Conservation (phyloP, 192 early-diverging fungal species). For the Gigaspora rosea region DNA sequence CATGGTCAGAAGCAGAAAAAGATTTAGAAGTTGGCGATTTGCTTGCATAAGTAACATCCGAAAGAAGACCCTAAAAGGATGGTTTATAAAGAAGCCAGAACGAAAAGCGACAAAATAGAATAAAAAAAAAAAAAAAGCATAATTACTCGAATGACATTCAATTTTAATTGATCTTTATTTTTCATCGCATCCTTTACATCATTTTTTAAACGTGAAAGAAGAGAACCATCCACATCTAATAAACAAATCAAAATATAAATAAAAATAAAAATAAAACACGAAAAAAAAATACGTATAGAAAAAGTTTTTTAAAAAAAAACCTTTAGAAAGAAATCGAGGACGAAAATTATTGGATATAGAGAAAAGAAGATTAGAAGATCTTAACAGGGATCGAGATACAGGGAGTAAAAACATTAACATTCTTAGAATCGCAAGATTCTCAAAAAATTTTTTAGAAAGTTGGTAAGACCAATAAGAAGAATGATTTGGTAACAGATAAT, state of each 20-base stretch:
- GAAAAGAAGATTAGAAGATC: too few relatives aligned
- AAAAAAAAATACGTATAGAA: too few relatives aligned
- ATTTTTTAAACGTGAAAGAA: conserved; percentile 56
- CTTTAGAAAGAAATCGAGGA: too few relatives aligned
- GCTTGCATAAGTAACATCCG: conserved; percentile 25
- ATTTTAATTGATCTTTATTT: conserved; percentile 62
- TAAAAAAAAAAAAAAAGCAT: background rate
- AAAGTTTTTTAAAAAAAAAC: too few relatives aligned
- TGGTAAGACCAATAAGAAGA: too few relatives aligned
- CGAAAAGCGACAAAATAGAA: background rate
- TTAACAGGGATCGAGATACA: too few relatives aligned
- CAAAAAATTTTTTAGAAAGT: too few relatives aligned
- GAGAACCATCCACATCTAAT: background rate
- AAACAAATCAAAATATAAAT: background rate
- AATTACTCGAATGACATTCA: conserved; percentile 44
- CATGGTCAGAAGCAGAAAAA: conserved; percentile 45
- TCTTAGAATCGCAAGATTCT: too few relatives aligned
- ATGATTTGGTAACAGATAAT: too few relatives aligned
- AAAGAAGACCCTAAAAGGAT: conserved; percentile 13
- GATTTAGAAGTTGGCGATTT: conserved; percentile 36
- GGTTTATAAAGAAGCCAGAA: background rate
- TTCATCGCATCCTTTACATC: conserved; percentile 85
- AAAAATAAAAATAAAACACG: background rate
- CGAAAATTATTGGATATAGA: too few relatives aligned
- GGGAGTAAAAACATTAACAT: too few relatives aligned